Conservation (phyloP, 352 stramenopile genomes). For the Pythium apleroticum region DNA sequence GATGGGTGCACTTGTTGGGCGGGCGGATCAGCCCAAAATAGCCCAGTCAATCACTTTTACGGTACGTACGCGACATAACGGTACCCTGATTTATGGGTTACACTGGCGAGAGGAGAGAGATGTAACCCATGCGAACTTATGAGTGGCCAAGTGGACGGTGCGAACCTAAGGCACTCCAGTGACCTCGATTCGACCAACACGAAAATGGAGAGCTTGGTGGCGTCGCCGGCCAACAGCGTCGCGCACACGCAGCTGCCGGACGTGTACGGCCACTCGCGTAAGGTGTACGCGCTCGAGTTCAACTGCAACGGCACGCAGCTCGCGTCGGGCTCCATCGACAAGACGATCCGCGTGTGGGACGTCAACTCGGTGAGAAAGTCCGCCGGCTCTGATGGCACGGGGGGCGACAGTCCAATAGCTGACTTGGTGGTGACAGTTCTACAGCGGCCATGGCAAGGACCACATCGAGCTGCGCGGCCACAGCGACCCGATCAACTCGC, state of each 20-base stretch:
- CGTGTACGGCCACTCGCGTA: conserved; percentile 76
- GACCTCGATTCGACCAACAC: neutral
- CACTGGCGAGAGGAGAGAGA: no score
- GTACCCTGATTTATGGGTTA: no score
- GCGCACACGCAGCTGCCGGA: conserved; percentile 62
- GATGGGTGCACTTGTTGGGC: neutral
- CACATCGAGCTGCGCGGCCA: conserved; percentile 68
- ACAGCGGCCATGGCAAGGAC: conserved; percentile 34
- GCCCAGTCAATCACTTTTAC: conserved; percentile 2
- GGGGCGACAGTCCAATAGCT: neutral
- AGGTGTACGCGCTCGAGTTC: conserved; percentile 81
- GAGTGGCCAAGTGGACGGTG: neutral
- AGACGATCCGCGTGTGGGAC: conserved; percentile 79
- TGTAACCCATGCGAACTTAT: no score
- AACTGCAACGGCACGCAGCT: conserved; percentile 69
- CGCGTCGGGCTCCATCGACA: conserved; percentile 80
- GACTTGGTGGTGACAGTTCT: conserved; percentile 12
- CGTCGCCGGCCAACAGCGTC: conserved; percentile 10
- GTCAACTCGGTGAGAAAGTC: conserved; percentile 40
- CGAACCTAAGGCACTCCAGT: conserved; percentile 1
- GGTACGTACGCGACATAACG: neutral
- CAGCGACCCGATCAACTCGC: conserved; percentile 66
- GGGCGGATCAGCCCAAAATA: neutral
- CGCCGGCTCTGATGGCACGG: neutral
- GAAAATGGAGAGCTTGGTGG: conserved; percentile 17